Evolutionary conservation across 768 basidiomycete species (phyloP), one percentile per base, ranked within the genome.

Genomic region (Termitomyces heimii): DNA sequence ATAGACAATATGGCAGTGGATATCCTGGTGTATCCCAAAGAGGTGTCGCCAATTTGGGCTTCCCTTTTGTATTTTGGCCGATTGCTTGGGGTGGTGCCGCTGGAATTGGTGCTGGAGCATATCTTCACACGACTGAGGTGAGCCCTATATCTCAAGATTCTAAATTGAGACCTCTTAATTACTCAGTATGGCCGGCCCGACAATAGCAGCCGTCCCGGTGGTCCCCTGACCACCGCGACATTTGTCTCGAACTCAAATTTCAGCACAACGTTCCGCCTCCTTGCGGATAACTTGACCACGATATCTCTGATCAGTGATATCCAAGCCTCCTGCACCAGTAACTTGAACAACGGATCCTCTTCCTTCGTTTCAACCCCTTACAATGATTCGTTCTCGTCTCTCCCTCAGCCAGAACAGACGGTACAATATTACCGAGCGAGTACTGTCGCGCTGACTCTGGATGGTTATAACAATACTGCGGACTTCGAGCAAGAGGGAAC

Each of bases 351-450:
- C 39, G 60, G 56, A 8, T 57, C 68, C 2, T 59, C 54, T 26
- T 56, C 67, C 7, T 62, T 69, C 31, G 26, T 65, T 0, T 55
- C 71, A 8, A 62, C 62, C 0, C 47, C 68, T 4, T 77, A 73
- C 55, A 66, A 71, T 16, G 70, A 73, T 46, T 65, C 71, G 0
- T 61, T 58, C 5, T 51, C 66, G 7, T 62, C 62, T 1, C 60
- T 70, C 31, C 75, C 77, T n/a, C 67, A 67, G 43, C 76, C 85
- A 0, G 80, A 83, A 61, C 79, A 85, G 62, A 78, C 76, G 0
- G 62, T 87, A n/a, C 81, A 88, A 57, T 89, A 88, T 66, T 89
- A 84, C 63, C 83, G 86, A 31, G 81, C 83, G 2, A 85, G 84
- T 63, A 85, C 79, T 45, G 75, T 86, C 37, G 80, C 78, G 2